Base-by-base conservation (phyloP, 148 eudicot genomes). In the Fagopyrum tataricum region DNA sequence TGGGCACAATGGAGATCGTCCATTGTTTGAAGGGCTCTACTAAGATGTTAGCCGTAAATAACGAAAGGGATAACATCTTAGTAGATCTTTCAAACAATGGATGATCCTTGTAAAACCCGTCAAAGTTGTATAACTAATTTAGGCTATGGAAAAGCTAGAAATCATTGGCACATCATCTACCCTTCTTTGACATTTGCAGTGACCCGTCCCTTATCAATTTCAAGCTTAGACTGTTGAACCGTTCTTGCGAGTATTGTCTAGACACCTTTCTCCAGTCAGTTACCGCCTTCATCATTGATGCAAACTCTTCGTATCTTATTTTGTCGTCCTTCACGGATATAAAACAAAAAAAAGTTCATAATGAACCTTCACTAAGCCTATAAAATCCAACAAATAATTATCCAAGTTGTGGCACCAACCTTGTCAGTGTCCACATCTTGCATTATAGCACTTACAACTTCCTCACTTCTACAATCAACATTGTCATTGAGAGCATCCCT, bases 241-340 rank as follows among this genome's bases (percentile, higher is more conserved):
- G 82, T 71, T 88, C 92, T 47, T 92, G 86, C 5, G 96, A 90
- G 78, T 90, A 90, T 70, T 90, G 96, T 31, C 89, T 81, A 11
- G 96, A 90, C 23, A 92, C 96, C 76, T 88, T 90, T 78, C 90
- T 86, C 92, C 96, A 91, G 76, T 88, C 96, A 7, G 96, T 91
- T 8, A 93, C 75, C 12, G 44, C 96, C 78, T 91, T 91, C 96
- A 91, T 91, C 96, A 91, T 91, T 17, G 79, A 44, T 39, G 91
- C 82, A 78, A 91, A 91, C 76, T 91, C 96, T 59, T 88, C 91
- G 15, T 88, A 91, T 44, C 96, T 91, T 77, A 91, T 91, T 55
- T 85, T 84, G 69, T 93, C 96, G 78, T 91, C 96, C 96, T 91
- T 41, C 70, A 73, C 44, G 66, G 53, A 31, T 3, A 67, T 44